Conservation (phyloP, 2,329 filamentous ascomycete genomes). For the Fusarium marasasianum region DNA sequence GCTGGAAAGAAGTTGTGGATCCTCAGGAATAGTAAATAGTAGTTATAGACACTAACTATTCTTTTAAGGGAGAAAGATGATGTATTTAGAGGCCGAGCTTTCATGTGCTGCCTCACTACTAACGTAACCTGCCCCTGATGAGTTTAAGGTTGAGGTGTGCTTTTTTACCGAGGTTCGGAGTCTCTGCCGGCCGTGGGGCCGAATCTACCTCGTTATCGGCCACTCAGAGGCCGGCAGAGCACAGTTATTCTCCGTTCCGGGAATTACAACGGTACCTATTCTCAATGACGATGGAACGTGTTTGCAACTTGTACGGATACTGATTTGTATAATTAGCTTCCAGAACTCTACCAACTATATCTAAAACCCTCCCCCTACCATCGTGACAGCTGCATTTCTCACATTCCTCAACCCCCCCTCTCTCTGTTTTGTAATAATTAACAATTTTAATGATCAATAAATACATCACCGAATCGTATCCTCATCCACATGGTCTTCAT, state of each 20-base stretch:
- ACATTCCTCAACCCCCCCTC: neutral
- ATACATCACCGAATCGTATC: constrained; percentile 17
- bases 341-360: neutral
- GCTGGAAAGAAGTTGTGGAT: neutral
- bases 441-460: neutral
- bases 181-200: constrained; percentile 23
- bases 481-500: constrained; percentile 50
- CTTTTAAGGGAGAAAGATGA: neutral
- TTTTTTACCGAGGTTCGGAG: constrained; percentile 37
- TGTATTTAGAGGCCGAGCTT: constrained; percentile 20
- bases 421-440: neutral
- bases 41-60: neutral
- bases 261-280: neutral
- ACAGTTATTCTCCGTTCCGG: constrained; percentile 4
- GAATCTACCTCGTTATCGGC: constrained; percentile 22
- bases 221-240: constrained; percentile 13
- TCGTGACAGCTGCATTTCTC: neutral
- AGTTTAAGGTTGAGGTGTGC: neutral
- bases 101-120: constrained; percentile 19
- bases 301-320: constrained; percentile 7
- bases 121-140: constrained; percentile 26
- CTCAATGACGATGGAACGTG: neutral
- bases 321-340: neutral
- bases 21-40: neutral
- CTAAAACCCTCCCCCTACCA: neutral